phyloP scores from a whole-genome alignment of 164 flowering plant genomes.

The Umbilicus rupestris region DNA sequence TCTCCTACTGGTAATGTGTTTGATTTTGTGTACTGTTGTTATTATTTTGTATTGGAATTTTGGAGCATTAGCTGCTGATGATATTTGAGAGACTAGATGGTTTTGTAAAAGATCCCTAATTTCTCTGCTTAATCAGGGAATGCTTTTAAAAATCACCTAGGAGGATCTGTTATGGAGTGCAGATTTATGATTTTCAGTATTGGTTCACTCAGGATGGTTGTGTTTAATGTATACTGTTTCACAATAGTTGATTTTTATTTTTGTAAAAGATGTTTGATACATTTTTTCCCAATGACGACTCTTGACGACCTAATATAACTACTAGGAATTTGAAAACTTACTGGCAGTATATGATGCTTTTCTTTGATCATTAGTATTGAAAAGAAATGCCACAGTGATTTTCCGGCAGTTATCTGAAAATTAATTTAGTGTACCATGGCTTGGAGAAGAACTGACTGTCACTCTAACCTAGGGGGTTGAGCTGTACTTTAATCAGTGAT shows the following conservation, averaged over 20 bases:
- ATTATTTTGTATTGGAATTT: conserved; percentile 1
- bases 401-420: not conserved
- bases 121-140: too few species aligned
- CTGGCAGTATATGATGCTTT: too few species aligned
- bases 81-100: not conserved
- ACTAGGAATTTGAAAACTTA: not conserved
- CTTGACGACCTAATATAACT: not conserved
- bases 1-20: conserved; percentile 77
- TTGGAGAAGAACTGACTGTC: not conserved
- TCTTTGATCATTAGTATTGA: not conserved
- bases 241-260: too few species aligned
- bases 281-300: not conserved
- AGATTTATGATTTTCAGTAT: too few species aligned
- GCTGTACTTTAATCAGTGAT: too few species aligned
- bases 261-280: too few species aligned
- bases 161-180: too few species aligned
- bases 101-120: too few species aligned
- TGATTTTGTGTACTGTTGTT: not conserved
- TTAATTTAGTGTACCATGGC: not conserved
- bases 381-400: not conserved
- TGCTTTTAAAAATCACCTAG: too few species aligned
- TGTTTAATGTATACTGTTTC: too few species aligned
- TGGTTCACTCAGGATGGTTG: too few species aligned
- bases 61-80: not conserved
- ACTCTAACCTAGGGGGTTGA: too few species aligned